These are phyloP conservation scores for Lentinula aciculospora DNA, from an alignment of 768 basidiomycete species.

Conservation along the genomic window DNA sequence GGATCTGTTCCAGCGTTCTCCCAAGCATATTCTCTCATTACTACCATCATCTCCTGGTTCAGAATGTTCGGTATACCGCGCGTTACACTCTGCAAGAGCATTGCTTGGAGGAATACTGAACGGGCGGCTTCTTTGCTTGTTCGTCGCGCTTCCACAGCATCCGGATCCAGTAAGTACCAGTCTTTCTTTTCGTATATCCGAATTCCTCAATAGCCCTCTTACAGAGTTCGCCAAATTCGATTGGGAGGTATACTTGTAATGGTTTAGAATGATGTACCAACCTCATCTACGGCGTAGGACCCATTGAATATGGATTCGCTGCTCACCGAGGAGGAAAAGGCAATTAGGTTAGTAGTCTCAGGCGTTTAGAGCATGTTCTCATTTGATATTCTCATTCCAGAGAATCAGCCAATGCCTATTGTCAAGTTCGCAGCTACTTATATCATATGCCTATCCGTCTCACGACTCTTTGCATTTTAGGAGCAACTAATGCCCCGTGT, in stretches of 20 bases:
- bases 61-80: slow-evolving; percentile 3
- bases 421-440: slow-evolving; percentile 47
- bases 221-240: slow-evolving; percentile 35
- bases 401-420: slow-evolving; percentile 74
- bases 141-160: slow-evolving; percentile 5
- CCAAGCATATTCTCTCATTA: too few species aligned
- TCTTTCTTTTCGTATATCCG: neutral
- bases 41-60: neutral
- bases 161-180: slow-evolving; percentile 5
- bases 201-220: neutral
- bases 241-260: slow-evolving; percentile 31
- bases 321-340: slow-evolving; percentile 85
- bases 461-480: slow-evolving; percentile 30
- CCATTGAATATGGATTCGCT: slow-evolving; percentile 75
- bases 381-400: slow-evolving; percentile 29
- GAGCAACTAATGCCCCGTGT: slow-evolving; percentile 84
- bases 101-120: neutral
- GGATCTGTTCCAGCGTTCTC: neutral
- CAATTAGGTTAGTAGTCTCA: slow-evolving; percentile 59
- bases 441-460: neutral
- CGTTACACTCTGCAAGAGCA: neutral
- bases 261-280: neutral
- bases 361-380: slow-evolving; percentile 1
- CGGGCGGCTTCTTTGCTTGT: neutral
- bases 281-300: slow-evolving; percentile 48